Evolutionary conservation across 2,329 filamentous ascomycete species (phyloP).

Genomic region (Pseudonectria buxi): DNA sequence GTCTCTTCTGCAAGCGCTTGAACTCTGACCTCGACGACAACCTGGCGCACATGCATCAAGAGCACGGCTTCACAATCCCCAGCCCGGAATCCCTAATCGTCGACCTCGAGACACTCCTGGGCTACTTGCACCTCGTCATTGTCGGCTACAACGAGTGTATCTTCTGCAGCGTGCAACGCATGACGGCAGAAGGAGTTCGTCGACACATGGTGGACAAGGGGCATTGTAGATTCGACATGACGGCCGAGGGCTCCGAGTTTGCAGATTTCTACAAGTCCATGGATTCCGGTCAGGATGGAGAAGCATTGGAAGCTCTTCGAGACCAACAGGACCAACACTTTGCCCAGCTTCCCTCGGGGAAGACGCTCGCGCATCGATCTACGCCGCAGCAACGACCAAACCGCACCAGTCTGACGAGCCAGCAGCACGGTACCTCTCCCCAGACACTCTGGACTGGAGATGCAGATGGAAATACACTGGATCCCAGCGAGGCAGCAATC

Average conservation of each 20-base stretch:
- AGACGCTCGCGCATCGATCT: no score
- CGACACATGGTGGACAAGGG: slow-evolving; percentile 45
- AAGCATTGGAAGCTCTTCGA: no score
- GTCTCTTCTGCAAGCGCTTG: slow-evolving; percentile 36
- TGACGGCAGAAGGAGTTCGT: slow-evolving; percentile 37
- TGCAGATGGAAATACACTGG: no score
- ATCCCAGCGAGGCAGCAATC: no score
- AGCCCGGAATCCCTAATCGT: slow-evolving; percentile 32
- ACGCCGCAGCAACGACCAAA: no score
- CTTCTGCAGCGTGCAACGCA: slow-evolving; percentile 38
- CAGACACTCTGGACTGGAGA: no score
- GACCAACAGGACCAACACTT: no score
- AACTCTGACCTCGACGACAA: slow-evolving; percentile 29
- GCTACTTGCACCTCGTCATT: slow-evolving; percentile 43
- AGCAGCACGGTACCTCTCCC: no score
- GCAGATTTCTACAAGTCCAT: slow-evolving; percentile 33
- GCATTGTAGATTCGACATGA: slow-evolving; percentile 38
- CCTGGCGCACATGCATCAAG: slow-evolving; percentile 40
- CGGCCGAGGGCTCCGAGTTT: slow-evolving; percentile 28
- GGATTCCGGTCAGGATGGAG: background rate
- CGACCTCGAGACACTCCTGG: slow-evolving; percentile 40
- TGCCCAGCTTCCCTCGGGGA: no score
- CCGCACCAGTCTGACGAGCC: no score
- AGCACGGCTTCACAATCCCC: slow-evolving; percentile 41
- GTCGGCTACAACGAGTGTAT: slow-evolving; percentile 44